These are phyloP conservation scores for Lithocarpus polystachyus DNA, from an alignment of 306 rosid species.

Conservation along the genomic window DNA sequence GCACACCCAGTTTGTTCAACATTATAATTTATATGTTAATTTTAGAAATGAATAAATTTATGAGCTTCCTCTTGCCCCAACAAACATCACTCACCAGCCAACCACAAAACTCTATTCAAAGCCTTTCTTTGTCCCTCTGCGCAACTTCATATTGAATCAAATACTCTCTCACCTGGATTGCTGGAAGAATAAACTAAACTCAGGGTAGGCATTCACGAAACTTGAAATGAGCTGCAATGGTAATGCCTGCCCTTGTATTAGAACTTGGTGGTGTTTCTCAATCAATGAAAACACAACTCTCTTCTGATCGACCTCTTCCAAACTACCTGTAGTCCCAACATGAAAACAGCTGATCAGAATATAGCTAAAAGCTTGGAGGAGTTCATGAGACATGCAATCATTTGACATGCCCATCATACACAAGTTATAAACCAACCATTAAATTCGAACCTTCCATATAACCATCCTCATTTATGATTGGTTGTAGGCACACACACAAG, in stretches of 20 bases:
- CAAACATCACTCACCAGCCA: neutral
- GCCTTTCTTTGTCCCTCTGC: conserved; percentile 1
- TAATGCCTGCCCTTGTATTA: conserved; percentile 42
- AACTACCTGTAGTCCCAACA: conserved; percentile 50
- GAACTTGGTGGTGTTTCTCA: conserved; percentile 46
- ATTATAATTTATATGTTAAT: neutral
- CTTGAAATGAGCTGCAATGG: conserved; percentile 39
- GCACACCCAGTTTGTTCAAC: neutral
- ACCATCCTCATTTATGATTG: neutral
- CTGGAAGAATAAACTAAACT: conserved; percentile 40
- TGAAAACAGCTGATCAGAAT: conserved; percentile 6
- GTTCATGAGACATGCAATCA: conserved; percentile 16
- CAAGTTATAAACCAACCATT: neutral
- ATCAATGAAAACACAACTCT: conserved; percentile 40
- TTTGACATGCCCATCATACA: neutral
- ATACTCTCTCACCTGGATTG: conserved; percentile 23
- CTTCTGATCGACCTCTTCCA: conserved; percentile 52
- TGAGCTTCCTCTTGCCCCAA: neutral
- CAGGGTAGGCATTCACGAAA: conserved; percentile 56
- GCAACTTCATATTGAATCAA: conserved; percentile 1
- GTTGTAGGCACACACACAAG: neutral
- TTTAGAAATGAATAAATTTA: neutral
- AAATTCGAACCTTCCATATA: neutral
- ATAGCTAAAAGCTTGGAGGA: conserved; percentile 4
- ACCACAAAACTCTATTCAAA: neutral